A percentile compares a stretch with the other conserved stretches of the same genome.
phyloP scores from a whole-genome alignment of 1,284 basidiomycete species.

The Boletus smithii region DNA sequence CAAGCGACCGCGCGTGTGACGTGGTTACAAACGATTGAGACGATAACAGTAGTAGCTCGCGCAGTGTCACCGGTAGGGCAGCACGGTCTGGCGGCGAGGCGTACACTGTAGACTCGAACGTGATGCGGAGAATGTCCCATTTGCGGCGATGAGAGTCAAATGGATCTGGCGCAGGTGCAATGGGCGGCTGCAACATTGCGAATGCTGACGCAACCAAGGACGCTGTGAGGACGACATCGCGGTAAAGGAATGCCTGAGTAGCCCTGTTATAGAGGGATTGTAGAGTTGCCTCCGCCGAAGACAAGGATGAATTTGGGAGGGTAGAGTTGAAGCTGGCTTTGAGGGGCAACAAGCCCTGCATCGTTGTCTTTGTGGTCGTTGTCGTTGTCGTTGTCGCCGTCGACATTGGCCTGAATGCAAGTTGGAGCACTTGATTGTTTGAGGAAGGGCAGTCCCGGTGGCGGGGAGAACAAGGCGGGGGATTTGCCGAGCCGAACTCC shows the following conservation, averaged over 20 bases:
- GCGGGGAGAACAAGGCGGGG: neutral
- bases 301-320: conserved; percentile 2
- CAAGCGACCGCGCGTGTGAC: conserved; percentile 60
- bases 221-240: conserved; percentile 60
- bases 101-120: conserved; percentile 72
- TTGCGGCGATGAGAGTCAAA: conserved; percentile 60
- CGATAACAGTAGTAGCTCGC: conserved; percentile 51
- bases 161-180: conserved; percentile 37
- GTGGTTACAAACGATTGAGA: conserved; percentile 55
- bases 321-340: conserved; percentile 15
- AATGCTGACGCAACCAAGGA: conserved; percentile 68
- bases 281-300: conserved; percentile 46
- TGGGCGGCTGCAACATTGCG: conserved; percentile 51
- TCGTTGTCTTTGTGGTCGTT: conserved; percentile 16
- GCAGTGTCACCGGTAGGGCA: conserved; percentile 48
- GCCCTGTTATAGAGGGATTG: conserved; percentile 71
- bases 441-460: neutral
- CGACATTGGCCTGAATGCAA: conserved; percentile 26
- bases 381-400: conserved; percentile 29
- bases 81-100: conserved; percentile 48
- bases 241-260: conserved; percentile 70
- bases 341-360: conserved; percentile 34
- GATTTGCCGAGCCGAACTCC: conserved; percentile 1
- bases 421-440: conserved; percentile 30
- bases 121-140: conserved; percentile 81